Evolutionary conservation across 106 monocot species (phyloP).

Genomic region (Alisma plantagoaquatica): DNA sequence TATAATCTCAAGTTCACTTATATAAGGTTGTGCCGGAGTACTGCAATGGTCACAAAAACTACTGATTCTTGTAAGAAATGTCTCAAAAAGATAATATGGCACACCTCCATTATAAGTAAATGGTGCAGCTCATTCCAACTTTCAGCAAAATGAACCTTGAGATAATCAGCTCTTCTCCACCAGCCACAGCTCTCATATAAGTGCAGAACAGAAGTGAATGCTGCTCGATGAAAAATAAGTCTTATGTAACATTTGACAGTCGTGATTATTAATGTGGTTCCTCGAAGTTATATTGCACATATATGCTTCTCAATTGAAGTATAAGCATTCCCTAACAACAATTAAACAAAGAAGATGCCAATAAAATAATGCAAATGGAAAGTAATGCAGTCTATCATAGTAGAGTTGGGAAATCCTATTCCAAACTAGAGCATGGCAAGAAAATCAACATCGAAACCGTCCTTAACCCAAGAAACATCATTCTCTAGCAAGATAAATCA

Average conservation of each 20-base stretch:
- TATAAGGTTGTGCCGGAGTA: no score
- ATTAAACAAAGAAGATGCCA: not conserved
- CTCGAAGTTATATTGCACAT: not conserved
- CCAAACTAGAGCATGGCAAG: no score
- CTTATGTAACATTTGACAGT: not conserved
- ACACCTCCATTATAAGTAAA: constrained; percentile 98
- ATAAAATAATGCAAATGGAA: not conserved
- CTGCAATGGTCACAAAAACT: no score
- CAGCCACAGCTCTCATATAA: constrained; percentile 96
- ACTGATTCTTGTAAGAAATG: no score
- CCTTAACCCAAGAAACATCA: no score
- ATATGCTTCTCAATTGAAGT: not conserved
- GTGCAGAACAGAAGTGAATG: constrained; percentile 96
- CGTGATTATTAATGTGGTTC: not conserved
- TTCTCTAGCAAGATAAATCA: no score
- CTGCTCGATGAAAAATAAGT: constrained; percentile 25
- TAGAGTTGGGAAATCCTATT: no score
- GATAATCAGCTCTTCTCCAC: constrained; percentile 99
- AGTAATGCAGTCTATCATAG: not conserved
- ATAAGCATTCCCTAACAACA: no score
- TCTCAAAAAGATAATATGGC: no score
- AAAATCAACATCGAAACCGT: no score
- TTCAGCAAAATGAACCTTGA: constrained; percentile 99
- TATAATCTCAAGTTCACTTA: no score
- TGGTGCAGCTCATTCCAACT: constrained; percentile 98